Percentiles rank a stretch among this genome's conserved stretches.
Conservation (phyloP, 2,329 filamentous ascomycete genomes). For the Chaetomium sp. region DNA sequence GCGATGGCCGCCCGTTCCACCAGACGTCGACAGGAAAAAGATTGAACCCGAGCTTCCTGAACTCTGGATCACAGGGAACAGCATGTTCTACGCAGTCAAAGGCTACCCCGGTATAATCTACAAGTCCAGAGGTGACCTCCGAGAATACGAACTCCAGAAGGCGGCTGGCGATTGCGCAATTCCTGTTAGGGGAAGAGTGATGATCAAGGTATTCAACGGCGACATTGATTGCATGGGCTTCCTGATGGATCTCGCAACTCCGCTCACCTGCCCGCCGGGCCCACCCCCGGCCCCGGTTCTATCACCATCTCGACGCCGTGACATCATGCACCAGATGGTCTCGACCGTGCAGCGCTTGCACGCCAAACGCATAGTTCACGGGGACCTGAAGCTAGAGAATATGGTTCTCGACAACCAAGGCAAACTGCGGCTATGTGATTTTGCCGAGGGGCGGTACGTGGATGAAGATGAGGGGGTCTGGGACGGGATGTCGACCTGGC, state of each 20-base stretch:
- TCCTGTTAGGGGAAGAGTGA: slow-evolving; percentile 1
- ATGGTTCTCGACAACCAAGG: slow-evolving; percentile 17
- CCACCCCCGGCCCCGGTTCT: background rate
- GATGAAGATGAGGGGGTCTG: slow-evolving; percentile 4
- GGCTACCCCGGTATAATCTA: background rate
- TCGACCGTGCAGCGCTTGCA: slow-evolving; percentile 2
- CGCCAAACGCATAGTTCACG: slow-evolving; percentile 15
- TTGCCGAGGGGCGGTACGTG: slow-evolving; percentile 17
- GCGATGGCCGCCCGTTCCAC: background rate
- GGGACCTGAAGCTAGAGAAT: slow-evolving; percentile 12
- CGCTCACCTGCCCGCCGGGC: background rate
- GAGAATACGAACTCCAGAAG: slow-evolving; percentile 14
- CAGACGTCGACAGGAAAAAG: background rate
- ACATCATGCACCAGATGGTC: slow-evolving; percentile 19
- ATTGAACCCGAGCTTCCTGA: slow-evolving; percentile 1
- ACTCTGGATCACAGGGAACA: background rate
- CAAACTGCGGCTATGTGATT: slow-evolving; percentile 15
- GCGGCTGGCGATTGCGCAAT: slow-evolving; percentile 14
- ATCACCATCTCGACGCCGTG: background rate
- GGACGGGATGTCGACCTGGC: background rate
- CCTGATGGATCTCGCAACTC: slow-evolving; percentile 16
- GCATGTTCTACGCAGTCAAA: slow-evolving; percentile 8
- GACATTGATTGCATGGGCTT: background rate
- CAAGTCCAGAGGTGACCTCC: background rate
- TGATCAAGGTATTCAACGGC: slow-evolving; percentile 2